These are phyloP conservation scores for Chlamydomonas applanata DNA, from an alignment of 139 green algal genomes.

Conservation along the genomic window DNA sequence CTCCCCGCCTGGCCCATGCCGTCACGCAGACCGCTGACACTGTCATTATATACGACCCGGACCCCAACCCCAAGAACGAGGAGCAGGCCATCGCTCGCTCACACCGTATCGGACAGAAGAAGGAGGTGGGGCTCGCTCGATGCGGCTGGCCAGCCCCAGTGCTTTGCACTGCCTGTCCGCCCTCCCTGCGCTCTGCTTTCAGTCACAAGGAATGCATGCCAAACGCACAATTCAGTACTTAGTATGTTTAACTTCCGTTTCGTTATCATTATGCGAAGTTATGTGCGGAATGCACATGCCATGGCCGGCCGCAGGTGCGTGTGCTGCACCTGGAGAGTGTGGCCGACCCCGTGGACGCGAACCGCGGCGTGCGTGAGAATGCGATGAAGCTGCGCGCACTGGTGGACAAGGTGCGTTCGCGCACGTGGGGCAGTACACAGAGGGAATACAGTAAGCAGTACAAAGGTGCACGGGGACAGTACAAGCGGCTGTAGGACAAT, in stretches of 20 bases:
- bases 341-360: conserved; percentile 56
- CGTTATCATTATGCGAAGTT: too few species aligned
- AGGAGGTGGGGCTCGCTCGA: conserved; percentile 58
- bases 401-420: too few species aligned
- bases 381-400: too few species aligned
- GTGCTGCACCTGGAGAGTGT: conserved; percentile 92
- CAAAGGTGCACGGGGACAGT: background rate
- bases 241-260: too few species aligned
- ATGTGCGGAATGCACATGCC: background rate
- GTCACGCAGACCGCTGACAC: conserved; percentile 83
- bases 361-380: conserved; percentile 5
- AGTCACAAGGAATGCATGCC: too few species aligned
- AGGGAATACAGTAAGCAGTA: background rate
- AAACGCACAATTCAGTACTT: too few species aligned
- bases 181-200: too few species aligned
- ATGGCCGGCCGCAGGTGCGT: conserved; percentile 40
- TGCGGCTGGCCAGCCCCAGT: background rate
- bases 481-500: too few species aligned
- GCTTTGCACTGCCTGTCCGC: background rate
- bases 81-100: conserved; percentile 95
- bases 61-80: conserved; percentile 99
- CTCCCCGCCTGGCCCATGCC: background rate
- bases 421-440: too few species aligned
- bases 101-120: conserved; percentile 95
- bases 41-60: conserved; percentile 97